Evolutionary conservation across 306 rosid species (phyloP), one percentile per base, ranked within the genome.

Genomic region (Biancaea sappan): DNA sequence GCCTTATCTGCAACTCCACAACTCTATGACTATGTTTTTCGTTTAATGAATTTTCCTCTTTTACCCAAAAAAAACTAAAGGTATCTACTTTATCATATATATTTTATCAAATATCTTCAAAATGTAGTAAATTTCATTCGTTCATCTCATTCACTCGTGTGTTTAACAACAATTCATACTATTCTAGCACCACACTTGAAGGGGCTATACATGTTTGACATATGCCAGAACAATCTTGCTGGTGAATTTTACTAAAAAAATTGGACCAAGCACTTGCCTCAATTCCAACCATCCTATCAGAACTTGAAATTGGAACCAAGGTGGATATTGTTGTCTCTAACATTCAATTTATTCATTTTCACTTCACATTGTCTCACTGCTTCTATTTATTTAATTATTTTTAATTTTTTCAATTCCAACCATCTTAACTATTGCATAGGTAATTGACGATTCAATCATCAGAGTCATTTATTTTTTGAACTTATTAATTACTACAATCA

Each of bases 211-310:
- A 89, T 89, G 98, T 88, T 94, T 75, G 98, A 91, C 71, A 83
- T 91, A 50, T 97, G 98, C 52, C 97, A 94, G 79, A 94, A 94
- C 79, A 97, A 91, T 71, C 84, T 94, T 37, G 94, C 96, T 32
- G 94, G 88, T 18, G 94, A 91, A 58, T 94, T 94, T 80, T 89
- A 91, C 43, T 88, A 92, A 8, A 91, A 76, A 68, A 97, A 31
- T 73, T 91, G 34, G 96, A 89, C 73, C 88, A 86, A 84, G 66
- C 89, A 61, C 84, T 91, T 63, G 96, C 90, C 9, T 89, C 90
- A 4, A 85, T 94, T 74, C 97, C 98, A 2, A 51, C 71, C 3
- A 89, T 86, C 65, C 87, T 94, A 35, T 19, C 19, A 2, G 94
- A 88, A 72, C 88, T 89, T 57, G 98, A 94, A 85, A 77, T 68